Conservation (phyloP, 345 rosid species). For the Brassica juncea region DNA sequence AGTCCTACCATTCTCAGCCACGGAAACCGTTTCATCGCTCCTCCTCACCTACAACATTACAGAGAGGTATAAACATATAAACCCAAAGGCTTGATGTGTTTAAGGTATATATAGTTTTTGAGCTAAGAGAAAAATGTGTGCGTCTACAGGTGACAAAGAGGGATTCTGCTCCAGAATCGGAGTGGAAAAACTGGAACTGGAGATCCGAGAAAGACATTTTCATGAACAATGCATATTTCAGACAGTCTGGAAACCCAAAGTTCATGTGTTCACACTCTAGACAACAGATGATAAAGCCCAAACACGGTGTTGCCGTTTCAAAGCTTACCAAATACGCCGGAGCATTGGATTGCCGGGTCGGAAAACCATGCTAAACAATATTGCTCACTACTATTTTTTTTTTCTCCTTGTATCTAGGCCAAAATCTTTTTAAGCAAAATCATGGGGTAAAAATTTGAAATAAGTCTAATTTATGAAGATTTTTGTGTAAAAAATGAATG, state of each 20-base stretch:
- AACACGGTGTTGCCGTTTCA: conserved; percentile 35
- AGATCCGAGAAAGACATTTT: conserved; percentile 59
- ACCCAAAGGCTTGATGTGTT: neutral
- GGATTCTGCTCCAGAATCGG: conserved; percentile 44
- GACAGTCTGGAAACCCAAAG: conserved; percentile 50
- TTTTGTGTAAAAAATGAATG: conserved; percentile 23
- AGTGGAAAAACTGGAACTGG: conserved; percentile 76
- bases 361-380: conserved; percentile 36
- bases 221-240: conserved; percentile 60
- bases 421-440: neutral
- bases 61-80: conserved; percentile 49
- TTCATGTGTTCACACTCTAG: conserved; percentile 21
- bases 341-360: conserved; percentile 42
- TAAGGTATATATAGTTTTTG: neutral
- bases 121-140: neutral
- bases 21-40: conserved; percentile 78
- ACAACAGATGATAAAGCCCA: conserved; percentile 44
- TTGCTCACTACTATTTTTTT: conserved; percentile 17
- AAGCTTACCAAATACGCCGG: conserved; percentile 50
- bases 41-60: conserved; percentile 33
- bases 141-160: conserved; percentile 56
- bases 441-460: conserved; percentile 4
- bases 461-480: neutral
- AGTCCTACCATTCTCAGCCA: conserved; percentile 71
- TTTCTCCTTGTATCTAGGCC: conserved; percentile 28